Percentiles rank a stretch among this genome's conserved stretches.
Evolutionary conservation across 2,329 filamentous ascomycete genomes (phyloP).

Genomic region (Neonectria sp.): DNA sequence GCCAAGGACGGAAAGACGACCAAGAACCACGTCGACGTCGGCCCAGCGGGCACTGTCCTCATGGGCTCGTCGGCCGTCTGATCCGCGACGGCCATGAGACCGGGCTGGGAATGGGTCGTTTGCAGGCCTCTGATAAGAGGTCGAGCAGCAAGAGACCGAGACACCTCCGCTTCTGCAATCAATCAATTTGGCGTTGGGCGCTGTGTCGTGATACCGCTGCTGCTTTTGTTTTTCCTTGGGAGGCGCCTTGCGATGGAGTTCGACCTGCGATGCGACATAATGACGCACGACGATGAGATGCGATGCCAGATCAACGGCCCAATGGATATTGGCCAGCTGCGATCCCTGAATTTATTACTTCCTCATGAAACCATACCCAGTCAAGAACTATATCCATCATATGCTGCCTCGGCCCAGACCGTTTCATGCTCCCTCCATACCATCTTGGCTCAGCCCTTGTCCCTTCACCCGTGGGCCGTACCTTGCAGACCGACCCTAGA

Average conservation of each 20-base stretch:
- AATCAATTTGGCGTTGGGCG: constrained; percentile 26
- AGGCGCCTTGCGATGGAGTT: background rate
- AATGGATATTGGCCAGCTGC: background rate
- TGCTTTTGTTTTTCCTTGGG: constrained; percentile 4
- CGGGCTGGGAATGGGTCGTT: background rate
- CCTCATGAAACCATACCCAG: background rate
- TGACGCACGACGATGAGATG: background rate
- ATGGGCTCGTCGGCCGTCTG: constrained; percentile 42
- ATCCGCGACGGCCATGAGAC: constrained; percentile 6
- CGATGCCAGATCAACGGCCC: background rate
- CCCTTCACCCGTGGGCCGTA: constrained; percentile 9
- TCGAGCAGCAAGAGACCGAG: background rate
- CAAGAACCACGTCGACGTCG: constrained; percentile 48
- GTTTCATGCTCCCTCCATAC: background rate
- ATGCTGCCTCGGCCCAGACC: background rate
- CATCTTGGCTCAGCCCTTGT: background rate
- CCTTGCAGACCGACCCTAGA: constrained; percentile 19
- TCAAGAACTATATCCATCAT: background rate
- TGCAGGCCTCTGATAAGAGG: background rate
- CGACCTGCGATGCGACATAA: background rate
- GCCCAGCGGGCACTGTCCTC: constrained; percentile 45
- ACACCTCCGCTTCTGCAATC: background rate
- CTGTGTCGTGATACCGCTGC: constrained; percentile 8
- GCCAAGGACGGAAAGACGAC: constrained; percentile 50
- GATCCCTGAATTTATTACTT: background rate